These are phyloP conservation scores for Strobilomyces echinocephalus DNA, from an alignment of 768 basidiomycete species.

Conservation along the genomic window DNA sequence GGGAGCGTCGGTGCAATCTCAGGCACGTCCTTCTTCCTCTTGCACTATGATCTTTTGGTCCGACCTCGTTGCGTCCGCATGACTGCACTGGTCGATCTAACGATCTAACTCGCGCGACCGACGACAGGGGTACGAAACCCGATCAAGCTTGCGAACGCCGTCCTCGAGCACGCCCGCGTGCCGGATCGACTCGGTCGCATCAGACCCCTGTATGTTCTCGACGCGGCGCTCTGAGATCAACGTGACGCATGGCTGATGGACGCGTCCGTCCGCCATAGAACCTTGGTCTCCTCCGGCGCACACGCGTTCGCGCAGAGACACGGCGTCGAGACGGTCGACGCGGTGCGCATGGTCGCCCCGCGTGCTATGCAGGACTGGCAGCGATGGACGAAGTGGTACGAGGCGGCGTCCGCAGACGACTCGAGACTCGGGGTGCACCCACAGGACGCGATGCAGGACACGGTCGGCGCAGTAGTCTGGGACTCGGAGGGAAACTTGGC, in stretches of 20 bases:
- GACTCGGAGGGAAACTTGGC: constrained; percentile 43
- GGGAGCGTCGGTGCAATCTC: constrained; percentile 72
- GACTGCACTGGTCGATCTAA: neutral
- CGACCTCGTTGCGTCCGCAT: neutral
- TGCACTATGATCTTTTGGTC: neutral
- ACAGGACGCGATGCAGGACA: constrained; percentile 56
- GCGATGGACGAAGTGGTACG: constrained; percentile 52
- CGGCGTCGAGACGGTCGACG: constrained; percentile 33
- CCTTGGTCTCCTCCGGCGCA: constrained; percentile 61
- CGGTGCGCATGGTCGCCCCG: constrained; percentile 46
- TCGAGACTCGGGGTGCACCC: neutral
- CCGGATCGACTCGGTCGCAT: constrained; percentile 57
- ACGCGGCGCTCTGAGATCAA: neutral
- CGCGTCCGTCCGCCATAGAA: constrained; percentile 32
- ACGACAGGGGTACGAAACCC: constrained; percentile 64
- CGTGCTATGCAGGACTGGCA: constrained; percentile 52
- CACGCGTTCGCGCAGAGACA: constrained; percentile 42
- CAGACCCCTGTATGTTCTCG: constrained; percentile 54
- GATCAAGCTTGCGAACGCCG: constrained; percentile 50
- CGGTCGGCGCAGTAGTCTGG: constrained; percentile 73
- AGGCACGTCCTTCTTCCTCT: constrained; percentile 36
- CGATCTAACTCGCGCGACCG: neutral
- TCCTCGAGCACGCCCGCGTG: constrained; percentile 51
- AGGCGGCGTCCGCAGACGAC: constrained; percentile 6
- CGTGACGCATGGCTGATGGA: neutral